Percentiles rank a stretch among this genome's conserved stretches.
These are phyloP conservation scores for Stylonectria norvegica DNA, from an alignment of 2,329 filamentous ascomycete genomes.

Conservation along the genomic window DNA sequence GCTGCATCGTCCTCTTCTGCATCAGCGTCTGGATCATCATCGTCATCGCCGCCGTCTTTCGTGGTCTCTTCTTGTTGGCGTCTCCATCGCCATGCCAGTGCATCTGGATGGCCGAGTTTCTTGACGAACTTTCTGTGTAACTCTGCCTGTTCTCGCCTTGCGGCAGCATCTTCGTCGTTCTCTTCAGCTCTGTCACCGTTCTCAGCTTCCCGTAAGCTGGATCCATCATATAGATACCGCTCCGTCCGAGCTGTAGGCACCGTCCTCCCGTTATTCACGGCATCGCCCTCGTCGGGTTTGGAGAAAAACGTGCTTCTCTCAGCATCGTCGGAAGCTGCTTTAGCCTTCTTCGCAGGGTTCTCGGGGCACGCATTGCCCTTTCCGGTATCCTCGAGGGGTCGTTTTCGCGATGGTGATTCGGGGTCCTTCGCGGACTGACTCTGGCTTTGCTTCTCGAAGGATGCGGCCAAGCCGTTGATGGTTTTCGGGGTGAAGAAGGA, in stretches of 20 bases:
- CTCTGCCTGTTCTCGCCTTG: slow-evolving; percentile 59
- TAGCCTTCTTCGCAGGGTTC: slow-evolving; percentile 44
- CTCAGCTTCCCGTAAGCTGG: slow-evolving; percentile 35
- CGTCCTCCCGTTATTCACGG: slow-evolving; percentile 3
- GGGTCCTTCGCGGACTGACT: slow-evolving; percentile 25
- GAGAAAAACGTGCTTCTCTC: slow-evolving; percentile 35
- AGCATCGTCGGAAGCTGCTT: slow-evolving; percentile 36
- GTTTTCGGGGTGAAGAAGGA: slow-evolving; percentile 75
- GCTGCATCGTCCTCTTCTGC: slow-evolving; percentile 53
- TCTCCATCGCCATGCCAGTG: slow-evolving; percentile 64
- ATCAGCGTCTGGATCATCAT: slow-evolving; percentile 53
- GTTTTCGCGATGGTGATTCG: slow-evolving; percentile 42
- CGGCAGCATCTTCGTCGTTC: slow-evolving; percentile 49
- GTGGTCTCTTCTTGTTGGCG: slow-evolving; percentile 51
- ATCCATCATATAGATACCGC: slow-evolving; percentile 49
- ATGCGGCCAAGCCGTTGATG: slow-evolving; percentile 43
- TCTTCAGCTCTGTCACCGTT: slow-evolving; percentile 33
- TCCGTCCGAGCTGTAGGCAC: slow-evolving; percentile 42
- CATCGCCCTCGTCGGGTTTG: slow-evolving; percentile 2
- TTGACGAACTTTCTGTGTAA: slow-evolving; percentile 84
- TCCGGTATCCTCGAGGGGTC: slow-evolving; percentile 47
- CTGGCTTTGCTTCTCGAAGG: slow-evolving; percentile 32
- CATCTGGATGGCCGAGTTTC: slow-evolving; percentile 84
- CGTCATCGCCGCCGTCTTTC: slow-evolving; percentile 56
- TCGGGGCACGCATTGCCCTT: slow-evolving; percentile 41